Evolutionary conservation across 2,329 filamentous ascomycete species (phyloP), one percentile per base, ranked within the genome.

Genomic region (Paradendryphiella salina): DNA sequence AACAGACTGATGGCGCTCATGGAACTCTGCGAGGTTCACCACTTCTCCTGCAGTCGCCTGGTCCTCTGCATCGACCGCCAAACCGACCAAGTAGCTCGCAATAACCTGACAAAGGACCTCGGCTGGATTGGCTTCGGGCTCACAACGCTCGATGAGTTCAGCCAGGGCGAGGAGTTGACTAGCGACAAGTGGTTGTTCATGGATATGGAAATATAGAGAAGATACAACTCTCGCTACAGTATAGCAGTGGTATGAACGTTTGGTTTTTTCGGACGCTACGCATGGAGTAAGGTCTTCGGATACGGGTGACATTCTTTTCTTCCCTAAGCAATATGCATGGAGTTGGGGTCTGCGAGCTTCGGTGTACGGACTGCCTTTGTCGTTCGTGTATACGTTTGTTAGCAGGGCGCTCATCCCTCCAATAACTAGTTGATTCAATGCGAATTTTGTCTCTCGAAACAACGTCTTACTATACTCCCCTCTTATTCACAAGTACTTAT

Each of bases 111-210:
- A 66, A 90, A 88, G 73, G 92, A 90, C 66, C 82, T 96, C 43
- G 89, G 91, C 71, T 96, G 92, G 92, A 92, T 95, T 59, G 92
- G 92, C 47, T 96, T 96, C 69, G 88, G 89, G 69, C 82, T 93
- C 60, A 85, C 85, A 41, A 93, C 89, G 18, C 80, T 96, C 35
- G 86, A 91, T 61, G 82, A 84, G 62, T 96, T 90, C 87, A 82
- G 83, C 13, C 76, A 79, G 37, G 71, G 72, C 39, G 76, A 75
- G 38, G 83, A 88, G 57, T 50, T 64, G 18, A 85, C 88, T 42
- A 96, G 90, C 76, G 77, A 85, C 44, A 80, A 80, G 65, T 96
- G 92, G 92, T 74, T 96, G 52, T 90, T 95, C 71, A 84, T 96
- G 80, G 85, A 86, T 57, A 94, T 96, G 85, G 91, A 96, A 72